Evolutionary conservation across 768 basidiomycete species (phyloP).

Genomic region (Termitomyces sp.): DNA sequence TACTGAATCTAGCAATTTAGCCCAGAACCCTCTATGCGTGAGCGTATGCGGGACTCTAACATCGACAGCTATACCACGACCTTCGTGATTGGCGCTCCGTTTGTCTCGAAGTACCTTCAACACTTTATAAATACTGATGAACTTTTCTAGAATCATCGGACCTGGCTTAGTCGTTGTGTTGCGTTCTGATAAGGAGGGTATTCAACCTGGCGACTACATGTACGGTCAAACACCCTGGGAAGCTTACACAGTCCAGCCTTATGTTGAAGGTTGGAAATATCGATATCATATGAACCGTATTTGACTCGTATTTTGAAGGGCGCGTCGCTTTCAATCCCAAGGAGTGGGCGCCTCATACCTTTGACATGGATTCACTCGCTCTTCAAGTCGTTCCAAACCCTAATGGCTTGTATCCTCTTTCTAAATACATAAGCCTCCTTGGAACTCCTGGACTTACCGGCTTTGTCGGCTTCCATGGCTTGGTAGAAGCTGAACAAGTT

Average conservation of each 20-base stretch:
- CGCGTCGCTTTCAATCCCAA: slow-evolving; percentile 4
- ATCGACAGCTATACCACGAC: slow-evolving; percentile 9
- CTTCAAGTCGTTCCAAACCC: slow-evolving; percentile 9
- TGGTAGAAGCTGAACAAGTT: slow-evolving; percentile 24
- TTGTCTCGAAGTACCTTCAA: neutral
- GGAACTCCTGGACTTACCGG: slow-evolving; percentile 22
- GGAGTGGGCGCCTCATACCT: slow-evolving; percentile 12
- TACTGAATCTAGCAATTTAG: neutral
- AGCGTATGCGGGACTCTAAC: slow-evolving; percentile 6
- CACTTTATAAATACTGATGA: neutral
- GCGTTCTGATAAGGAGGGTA: slow-evolving; percentile 22
- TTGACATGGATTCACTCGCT: slow-evolving; percentile 13
- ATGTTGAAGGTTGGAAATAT: no score
- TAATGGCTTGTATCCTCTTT: neutral
- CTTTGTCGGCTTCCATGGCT: slow-evolving; percentile 24
- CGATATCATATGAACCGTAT: no score
- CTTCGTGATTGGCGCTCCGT: slow-evolving; percentile 8
- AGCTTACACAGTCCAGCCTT: slow-evolving; percentile 9
- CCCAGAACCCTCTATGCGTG: slow-evolving; percentile 5
- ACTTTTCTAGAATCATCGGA: slow-evolving; percentile 15
- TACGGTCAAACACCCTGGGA: slow-evolving; percentile 21
- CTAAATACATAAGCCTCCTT: slow-evolving; percentile 5
- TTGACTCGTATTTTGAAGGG: no score
- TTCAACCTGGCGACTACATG: slow-evolving; percentile 25
- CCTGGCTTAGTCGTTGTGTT: slow-evolving; percentile 30